Conservation (phyloP, 139 green algal genomes). For the Chlamydomonas schloesseri region DNA sequence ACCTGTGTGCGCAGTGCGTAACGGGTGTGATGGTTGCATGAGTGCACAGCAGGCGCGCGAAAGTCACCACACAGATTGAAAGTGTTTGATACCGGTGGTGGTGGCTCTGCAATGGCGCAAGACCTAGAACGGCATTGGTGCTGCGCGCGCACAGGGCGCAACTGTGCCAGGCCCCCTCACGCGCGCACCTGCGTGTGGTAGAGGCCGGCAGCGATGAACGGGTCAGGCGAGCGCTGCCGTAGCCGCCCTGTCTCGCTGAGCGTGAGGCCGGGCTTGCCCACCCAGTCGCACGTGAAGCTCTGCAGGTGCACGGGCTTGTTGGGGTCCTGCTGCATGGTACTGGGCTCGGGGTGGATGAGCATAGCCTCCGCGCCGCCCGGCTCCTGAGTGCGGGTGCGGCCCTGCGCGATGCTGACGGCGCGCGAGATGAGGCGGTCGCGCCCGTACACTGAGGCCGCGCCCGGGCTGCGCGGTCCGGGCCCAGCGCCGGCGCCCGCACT, state of each 20-base stretch:
- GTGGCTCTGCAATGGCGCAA: too few species aligned
- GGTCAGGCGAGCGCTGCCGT: not conserved
- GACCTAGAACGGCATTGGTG: too few species aligned
- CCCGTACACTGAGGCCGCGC: not conserved
- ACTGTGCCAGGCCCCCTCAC: too few species aligned
- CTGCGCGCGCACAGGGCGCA: too few species aligned
- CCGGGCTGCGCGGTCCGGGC: too few species aligned
- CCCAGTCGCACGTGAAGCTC: slow-evolving; percentile 42
- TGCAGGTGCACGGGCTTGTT: slow-evolving; percentile 32
- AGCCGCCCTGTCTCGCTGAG: slow-evolving; percentile 39
- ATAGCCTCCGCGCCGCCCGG: slow-evolving; percentile 25
- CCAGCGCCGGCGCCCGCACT: not conserved
- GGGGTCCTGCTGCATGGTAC: slow-evolving; percentile 1
- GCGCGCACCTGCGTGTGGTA: slow-evolving; percentile 16
- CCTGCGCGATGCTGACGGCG: slow-evolving; percentile 43
- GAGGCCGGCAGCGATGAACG: not conserved
- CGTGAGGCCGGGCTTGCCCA: slow-evolving; percentile 20
- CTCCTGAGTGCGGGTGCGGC: slow-evolving; percentile 13
- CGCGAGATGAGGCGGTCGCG: slow-evolving; percentile 33
- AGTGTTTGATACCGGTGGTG: too few species aligned
- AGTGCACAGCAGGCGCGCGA: too few species aligned
- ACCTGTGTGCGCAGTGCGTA: too few species aligned
- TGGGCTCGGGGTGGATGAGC: slow-evolving; percentile 37
- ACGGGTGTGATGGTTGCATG: too few species aligned
- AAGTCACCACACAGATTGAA: too few species aligned